phyloP scores from a whole-genome alignment of 345 rosid genomes.

The Microcos paniculata region DNA sequence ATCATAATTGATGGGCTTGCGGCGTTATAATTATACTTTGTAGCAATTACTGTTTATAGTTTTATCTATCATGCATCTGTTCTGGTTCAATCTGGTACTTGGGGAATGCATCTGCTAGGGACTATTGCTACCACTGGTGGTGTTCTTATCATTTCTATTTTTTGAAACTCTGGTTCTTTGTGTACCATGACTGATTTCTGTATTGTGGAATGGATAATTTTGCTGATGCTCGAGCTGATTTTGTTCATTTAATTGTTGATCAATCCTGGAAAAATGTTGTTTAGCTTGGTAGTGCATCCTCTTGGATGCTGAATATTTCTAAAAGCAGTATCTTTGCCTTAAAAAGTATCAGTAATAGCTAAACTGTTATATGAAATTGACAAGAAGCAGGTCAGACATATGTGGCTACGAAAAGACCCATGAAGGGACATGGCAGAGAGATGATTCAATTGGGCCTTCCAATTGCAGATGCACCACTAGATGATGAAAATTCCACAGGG shows the following conservation, averaged over 20 bases:
- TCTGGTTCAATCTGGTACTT: neutral
- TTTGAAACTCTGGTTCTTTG: neutral
- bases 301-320: slow-evolving; percentile 2
- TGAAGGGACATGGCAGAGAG: slow-evolving; percentile 93
- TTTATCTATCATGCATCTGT: neutral
- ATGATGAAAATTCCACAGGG: slow-evolving; percentile 53
- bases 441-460: slow-evolving; percentile 89
- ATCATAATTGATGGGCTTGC: neutral
- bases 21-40: neutral
- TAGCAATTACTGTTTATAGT: neutral
- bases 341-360: slow-evolving; percentile 7
- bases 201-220: neutral
- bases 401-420: slow-evolving; percentile 67
- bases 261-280: neutral
- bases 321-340: neutral
- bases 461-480: slow-evolving; percentile 68
- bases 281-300: neutral
- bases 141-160: neutral
- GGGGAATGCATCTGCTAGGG: neutral
- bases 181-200: neutral
- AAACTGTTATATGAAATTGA: slow-evolving; percentile 12
- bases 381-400: slow-evolving; percentile 71
- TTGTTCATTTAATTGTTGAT: neutral
- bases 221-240: neutral
- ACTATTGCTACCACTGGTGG: no score